phyloP scores from a whole-genome alignment of 257 asterid genomes.

The Primulina tabacum region DNA sequence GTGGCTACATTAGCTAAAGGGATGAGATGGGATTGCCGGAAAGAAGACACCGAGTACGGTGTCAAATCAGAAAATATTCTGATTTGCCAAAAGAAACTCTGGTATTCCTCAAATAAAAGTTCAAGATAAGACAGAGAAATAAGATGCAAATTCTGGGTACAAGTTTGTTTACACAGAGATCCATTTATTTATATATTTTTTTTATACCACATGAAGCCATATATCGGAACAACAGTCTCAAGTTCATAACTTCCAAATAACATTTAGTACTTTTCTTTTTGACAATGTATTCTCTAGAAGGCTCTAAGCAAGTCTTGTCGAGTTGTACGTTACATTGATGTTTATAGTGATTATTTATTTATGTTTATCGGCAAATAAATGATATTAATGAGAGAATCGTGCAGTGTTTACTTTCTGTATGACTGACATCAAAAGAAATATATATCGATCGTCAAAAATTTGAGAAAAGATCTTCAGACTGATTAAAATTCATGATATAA shows the following conservation, averaged over 20 bases:
- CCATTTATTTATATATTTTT: background rate
- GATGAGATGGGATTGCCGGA: slow-evolving; percentile 86
- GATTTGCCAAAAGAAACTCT: slow-evolving; percentile 95
- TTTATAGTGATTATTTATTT: too few species aligned
- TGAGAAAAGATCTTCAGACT: too few species aligned
- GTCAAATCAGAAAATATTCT: slow-evolving; percentile 67
- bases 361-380: background rate
- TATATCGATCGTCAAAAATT: too few species aligned
- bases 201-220: background rate
- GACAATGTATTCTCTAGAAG: background rate
- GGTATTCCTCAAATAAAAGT: slow-evolving; percentile 73
- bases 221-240: background rate
- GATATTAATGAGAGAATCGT: too few species aligned
- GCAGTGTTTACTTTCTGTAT: too few species aligned
- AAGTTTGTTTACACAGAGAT: slow-evolving; percentile 1
- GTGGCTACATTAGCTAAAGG: slow-evolving; percentile 74
- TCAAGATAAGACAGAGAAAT: slow-evolving; percentile 31
- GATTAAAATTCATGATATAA: background rate
- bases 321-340: background rate
- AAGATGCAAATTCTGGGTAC: slow-evolving; percentile 9
- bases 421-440: too few species aligned
- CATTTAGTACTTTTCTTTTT: background rate
- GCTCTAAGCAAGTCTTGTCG: background rate
- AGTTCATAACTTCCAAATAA: too few species aligned
- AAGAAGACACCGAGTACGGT: slow-evolving; percentile 73